Percentiles rank a stretch among this genome's conserved stretches.
Evolutionary conservation across 108 stramenopile species (phyloP).

Genomic region (Chaetoceros tenuissimus): DNA sequence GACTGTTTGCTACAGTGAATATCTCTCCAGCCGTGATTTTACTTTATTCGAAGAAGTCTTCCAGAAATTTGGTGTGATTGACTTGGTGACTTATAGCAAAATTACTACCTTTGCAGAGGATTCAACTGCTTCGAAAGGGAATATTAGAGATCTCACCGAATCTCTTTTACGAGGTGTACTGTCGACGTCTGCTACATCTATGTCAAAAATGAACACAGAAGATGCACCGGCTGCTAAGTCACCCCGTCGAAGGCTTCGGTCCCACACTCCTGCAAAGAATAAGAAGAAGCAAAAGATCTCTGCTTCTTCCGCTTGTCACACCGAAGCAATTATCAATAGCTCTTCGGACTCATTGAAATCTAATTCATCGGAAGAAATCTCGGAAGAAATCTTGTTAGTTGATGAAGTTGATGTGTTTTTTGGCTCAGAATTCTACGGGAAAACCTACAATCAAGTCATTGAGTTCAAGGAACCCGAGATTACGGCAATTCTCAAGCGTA

Average conservation of each 20-base stretch:
- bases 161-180: conserved; percentile 27
- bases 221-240: conserved; percentile 4
- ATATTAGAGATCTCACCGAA: conserved; percentile 39
- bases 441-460: conserved; percentile 55
- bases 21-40: conserved; percentile 42
- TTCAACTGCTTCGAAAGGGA: conserved; percentile 41
- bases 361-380: neutral
- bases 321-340: too few species aligned
- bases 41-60: conserved; percentile 43
- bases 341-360: too few species aligned
- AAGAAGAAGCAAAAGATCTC: conserved; percentile 3
- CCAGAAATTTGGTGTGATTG: conserved; percentile 18
- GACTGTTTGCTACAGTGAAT: conserved; percentile 58
- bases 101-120: conserved; percentile 48
- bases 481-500: conserved; percentile 23
- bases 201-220: neutral
- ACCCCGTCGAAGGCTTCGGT: too few species aligned
- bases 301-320: neutral
- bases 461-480: conserved; percentile 39
- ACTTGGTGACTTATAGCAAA: conserved; percentile 40
- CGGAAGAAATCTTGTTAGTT: conserved; percentile 29
- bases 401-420: conserved; percentile 69
- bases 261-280: neutral
- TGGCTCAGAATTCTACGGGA: conserved; percentile 54
- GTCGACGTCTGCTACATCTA: neutral